Evolutionary conservation across 116 monocot species (phyloP).

Genomic region (Posidonia oceanica): DNA sequence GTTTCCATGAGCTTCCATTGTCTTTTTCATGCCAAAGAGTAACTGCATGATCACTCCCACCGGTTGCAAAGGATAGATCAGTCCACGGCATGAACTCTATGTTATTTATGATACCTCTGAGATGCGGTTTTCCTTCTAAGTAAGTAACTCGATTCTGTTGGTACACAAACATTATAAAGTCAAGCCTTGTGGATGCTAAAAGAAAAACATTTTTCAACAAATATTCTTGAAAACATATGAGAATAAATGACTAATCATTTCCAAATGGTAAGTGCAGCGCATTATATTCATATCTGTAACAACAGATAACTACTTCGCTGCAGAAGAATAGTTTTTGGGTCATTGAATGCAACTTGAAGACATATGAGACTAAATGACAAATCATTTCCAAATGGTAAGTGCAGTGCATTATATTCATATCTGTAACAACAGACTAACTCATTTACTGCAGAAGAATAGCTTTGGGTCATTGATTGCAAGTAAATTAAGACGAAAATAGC

Average conservation of each 20-base stretch:
- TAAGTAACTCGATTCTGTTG: slow-evolving; percentile 60
- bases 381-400: neutral
- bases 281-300: too few species aligned
- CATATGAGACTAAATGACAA: neutral
- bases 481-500: too few species aligned
- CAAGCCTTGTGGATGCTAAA: neutral
- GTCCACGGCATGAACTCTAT: slow-evolving; percentile 65
- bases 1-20: slow-evolving; percentile 41
- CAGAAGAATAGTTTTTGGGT: too few species aligned
- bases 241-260: neutral
- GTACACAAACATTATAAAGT: neutral
- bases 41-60: slow-evolving; percentile 85
- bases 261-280: too few species aligned
- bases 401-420: too few species aligned
- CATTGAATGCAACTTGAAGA: too few species aligned
- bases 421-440: too few species aligned
- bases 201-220: neutral
- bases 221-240: neutral
- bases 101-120: slow-evolving; percentile 68
- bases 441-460: too few species aligned
- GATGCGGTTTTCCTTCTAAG: slow-evolving; percentile 60
- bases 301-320: too few species aligned
- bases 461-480: too few species aligned
- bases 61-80: slow-evolving; percentile 68
- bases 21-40: slow-evolving; percentile 59